Evolutionary conservation across 495 filamentous ascomycete species (phyloP).

Genomic region (Podospora didyma): DNA sequence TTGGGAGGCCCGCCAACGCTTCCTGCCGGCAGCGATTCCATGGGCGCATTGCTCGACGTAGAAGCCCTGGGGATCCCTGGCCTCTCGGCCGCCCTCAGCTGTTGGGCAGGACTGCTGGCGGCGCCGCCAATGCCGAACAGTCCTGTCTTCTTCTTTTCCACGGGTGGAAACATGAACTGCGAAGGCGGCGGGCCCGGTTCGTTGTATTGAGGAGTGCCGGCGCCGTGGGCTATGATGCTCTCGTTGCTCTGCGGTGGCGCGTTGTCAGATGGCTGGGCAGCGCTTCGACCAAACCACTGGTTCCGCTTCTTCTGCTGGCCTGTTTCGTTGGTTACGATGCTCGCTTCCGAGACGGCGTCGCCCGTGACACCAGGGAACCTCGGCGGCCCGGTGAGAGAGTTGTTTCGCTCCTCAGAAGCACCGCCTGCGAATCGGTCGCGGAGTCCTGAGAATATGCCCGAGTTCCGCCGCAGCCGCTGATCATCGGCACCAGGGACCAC

Average conservation of each 20-base stretch:
- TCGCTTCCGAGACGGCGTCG: conserved; percentile 35
- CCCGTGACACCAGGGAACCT: conserved; percentile 16
- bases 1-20: conserved; percentile 19
- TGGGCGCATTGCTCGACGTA: conserved; percentile 13
- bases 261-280: conserved; percentile 8
- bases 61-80: conserved; percentile 14
- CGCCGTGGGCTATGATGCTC: conserved; percentile 26
- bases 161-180: conserved; percentile 6
- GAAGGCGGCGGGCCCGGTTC: conserved; percentile 11
- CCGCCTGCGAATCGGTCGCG: conserved; percentile 27
- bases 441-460: conserved; percentile 35
- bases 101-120: neutral
- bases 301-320: conserved; percentile 14
- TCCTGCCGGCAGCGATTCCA: conserved; percentile 6
- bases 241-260: conserved; percentile 23
- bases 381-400: conserved; percentile 9
- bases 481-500: conserved; percentile 26
- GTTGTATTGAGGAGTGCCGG: conserved; percentile 19
- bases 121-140: conserved; percentile 17
- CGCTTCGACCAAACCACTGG: conserved; percentile 14
- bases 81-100: conserved; percentile 3
- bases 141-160: conserved; percentile 15
- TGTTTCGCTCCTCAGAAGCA: conserved; percentile 25
- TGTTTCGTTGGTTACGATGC: conserved; percentile 29
- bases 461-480: conserved; percentile 29